phyloP scores from a whole-genome alignment of 2,329 filamentous ascomycete species.

The Diaporthe eres region DNA sequence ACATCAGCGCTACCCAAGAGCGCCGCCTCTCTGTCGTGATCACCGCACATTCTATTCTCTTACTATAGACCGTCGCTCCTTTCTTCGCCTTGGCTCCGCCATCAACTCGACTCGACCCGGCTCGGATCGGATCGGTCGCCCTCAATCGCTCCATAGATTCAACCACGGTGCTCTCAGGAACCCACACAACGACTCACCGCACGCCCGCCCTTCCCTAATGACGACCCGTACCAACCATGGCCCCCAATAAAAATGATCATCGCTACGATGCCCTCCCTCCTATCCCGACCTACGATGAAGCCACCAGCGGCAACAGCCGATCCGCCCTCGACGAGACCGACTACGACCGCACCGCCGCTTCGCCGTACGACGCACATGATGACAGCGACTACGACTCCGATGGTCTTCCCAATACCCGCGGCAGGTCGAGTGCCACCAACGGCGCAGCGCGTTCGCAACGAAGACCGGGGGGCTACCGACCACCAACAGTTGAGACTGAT shows the following conservation, averaged over 20 bases:
- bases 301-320: slow-evolving; percentile 72
- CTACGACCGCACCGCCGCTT: slow-evolving; percentile 69
- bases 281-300: slow-evolving; percentile 89
- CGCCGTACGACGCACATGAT: slow-evolving; percentile 69
- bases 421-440: slow-evolving; percentile 53
- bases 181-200: neutral
- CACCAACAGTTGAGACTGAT: slow-evolving; percentile 85
- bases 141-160: slow-evolving; percentile 16
- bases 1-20: slow-evolving; percentile 36
- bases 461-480: slow-evolving; percentile 74
- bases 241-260: slow-evolving; percentile 65
- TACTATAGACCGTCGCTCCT: slow-evolving; percentile 24
- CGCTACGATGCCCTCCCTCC: slow-evolving; percentile 76
- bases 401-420: slow-evolving; percentile 75
- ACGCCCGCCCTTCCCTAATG: slow-evolving; percentile 7
- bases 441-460: slow-evolving; percentile 52
- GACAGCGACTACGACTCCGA: slow-evolving; percentile 72
- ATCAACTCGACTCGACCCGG: slow-evolving; percentile 13
- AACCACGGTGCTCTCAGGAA: neutral
- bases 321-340: slow-evolving; percentile 39
- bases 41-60: neutral
- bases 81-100: slow-evolving; percentile 19
- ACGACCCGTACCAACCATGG: slow-evolving; percentile 47
- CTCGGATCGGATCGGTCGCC: neutral
- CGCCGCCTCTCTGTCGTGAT: slow-evolving; percentile 37